Evolutionary conservation across 2,329 filamentous ascomycete species (phyloP).

Genomic region (Pezicula neosporulosa): DNA sequence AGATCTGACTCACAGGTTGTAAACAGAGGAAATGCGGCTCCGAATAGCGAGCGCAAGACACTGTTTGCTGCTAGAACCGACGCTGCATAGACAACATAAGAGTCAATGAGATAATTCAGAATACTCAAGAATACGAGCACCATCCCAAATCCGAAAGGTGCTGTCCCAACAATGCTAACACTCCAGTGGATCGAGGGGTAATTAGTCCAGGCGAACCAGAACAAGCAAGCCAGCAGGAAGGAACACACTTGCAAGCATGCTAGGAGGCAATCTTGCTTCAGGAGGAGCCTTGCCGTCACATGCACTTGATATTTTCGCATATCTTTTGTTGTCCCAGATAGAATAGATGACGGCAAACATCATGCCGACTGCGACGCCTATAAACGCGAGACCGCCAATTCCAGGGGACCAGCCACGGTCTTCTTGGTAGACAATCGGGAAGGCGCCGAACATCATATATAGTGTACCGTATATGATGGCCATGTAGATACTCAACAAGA

Average conservation of each 20-base stretch:
- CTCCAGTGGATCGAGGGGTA: conserved; percentile 53
- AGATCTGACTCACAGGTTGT: conserved; percentile 38
- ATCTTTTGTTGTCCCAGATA: conserved; percentile 52
- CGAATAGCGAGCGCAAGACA: conserved; percentile 69
- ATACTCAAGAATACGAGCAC: conserved; percentile 65
- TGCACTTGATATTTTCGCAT: conserved; percentile 38
- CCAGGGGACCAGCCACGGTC: conserved; percentile 56
- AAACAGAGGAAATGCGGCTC: conserved; percentile 71
- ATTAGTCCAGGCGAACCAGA: conserved; percentile 69
- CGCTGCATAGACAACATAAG: conserved; percentile 71
- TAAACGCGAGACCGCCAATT: conserved; percentile 60
- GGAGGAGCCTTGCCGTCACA: conserved; percentile 56
- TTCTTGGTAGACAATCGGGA: conserved; percentile 64
- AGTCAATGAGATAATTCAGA: conserved; percentile 66
- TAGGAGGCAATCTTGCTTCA: conserved; percentile 61
- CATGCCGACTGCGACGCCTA: conserved; percentile 68
- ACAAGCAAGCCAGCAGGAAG: conserved; percentile 61
- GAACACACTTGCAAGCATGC: conserved; percentile 57
- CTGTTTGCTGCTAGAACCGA: conserved; percentile 71
- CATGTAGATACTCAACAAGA: conserved; percentile 63
- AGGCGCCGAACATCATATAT: conserved; percentile 57
- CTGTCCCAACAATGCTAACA: conserved; percentile 40
- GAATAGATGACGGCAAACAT: conserved; percentile 52
- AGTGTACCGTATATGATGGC: conserved; percentile 55
- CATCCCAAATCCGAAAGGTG: conserved; percentile 40